phyloP scores from a whole-genome alignment of 306 rosid genomes.

The Cucurbita moschata region DNA sequence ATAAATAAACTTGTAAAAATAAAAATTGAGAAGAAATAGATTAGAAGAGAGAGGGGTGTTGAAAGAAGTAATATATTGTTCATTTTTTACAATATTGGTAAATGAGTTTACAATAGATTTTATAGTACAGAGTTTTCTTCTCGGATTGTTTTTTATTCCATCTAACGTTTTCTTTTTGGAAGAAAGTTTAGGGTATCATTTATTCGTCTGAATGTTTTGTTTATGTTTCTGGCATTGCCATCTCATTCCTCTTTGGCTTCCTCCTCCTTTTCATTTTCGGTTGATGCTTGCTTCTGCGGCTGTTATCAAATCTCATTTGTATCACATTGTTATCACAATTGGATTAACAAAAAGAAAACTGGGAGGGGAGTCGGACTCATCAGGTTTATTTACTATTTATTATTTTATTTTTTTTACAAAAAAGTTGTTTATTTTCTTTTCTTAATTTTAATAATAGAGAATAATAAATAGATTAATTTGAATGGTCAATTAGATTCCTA shows the following conservation, averaged over 20 bases:
- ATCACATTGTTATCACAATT: background rate
- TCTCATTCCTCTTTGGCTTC: background rate
- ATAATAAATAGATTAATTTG: background rate
- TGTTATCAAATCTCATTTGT: background rate
- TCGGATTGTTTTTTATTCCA: background rate
- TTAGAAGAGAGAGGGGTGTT: too few species aligned
- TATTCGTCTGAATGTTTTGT: background rate
- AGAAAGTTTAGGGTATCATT: background rate
- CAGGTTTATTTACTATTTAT: background rate
- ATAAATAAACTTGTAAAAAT: too few species aligned
- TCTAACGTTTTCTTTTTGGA: background rate
- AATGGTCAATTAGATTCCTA: too few species aligned
- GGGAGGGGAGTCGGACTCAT: background rate
- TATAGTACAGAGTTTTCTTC: background rate
- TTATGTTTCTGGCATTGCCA: background rate
- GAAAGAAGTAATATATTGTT: too few species aligned
- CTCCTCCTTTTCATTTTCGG: background rate
- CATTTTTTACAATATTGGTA: background rate
- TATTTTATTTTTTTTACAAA: background rate
- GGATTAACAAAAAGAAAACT: background rate
- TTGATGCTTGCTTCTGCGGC: conserved; percentile 1
- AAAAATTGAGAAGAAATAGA: too few species aligned
- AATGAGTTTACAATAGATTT: background rate
- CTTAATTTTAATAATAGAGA: background rate
- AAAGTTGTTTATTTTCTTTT: background rate